These are phyloP conservation scores for Limtongia smithiae DNA, from an alignment of 805 yeast species.

Conservation along the genomic window DNA sequence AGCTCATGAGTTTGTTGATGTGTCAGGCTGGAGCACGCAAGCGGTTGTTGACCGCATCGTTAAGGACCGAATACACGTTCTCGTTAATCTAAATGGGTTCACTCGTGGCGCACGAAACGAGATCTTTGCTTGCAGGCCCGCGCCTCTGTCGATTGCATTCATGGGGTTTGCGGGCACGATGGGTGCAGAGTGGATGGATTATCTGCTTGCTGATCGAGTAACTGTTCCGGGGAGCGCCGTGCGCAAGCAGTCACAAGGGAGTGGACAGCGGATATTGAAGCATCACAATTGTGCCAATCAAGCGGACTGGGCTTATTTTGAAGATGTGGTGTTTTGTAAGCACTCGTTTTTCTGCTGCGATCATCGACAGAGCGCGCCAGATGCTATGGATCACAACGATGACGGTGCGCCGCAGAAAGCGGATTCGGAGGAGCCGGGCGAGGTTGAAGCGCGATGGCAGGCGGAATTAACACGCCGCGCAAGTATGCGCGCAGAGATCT, in stretches of 20 bases:
- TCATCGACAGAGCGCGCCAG: conserved; percentile 37
- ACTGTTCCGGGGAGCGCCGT: conserved; percentile 25
- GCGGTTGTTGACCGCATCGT: conserved; percentile 32
- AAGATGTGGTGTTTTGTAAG: conserved; percentile 34
- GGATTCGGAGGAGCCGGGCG: neutral
- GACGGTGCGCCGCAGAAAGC: neutral
- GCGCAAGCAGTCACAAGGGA: conserved; percentile 2
- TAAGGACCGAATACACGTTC: conserved; percentile 35
- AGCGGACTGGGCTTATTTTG: conserved; percentile 30
- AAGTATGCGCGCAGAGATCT: conserved; percentile 30
- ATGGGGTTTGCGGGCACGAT: conserved; percentile 39
- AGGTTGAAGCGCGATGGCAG: conserved; percentile 27
- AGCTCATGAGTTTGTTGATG: conserved; percentile 32
- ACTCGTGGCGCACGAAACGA: conserved; percentile 39
- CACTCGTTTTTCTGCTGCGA: conserved; percentile 38
- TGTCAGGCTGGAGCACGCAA: conserved; percentile 31
- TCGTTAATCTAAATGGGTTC: conserved; percentile 38
- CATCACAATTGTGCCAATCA: conserved; percentile 15
- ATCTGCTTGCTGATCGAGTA: conserved; percentile 33
- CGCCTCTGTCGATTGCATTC: conserved; percentile 35
- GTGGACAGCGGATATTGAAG: conserved; percentile 8
- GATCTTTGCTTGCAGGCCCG: conserved; percentile 36
- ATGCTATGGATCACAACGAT: neutral
- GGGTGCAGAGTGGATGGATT: conserved; percentile 37
- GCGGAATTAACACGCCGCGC: conserved; percentile 29